Conservation (phyloP, 106 monocot genomes). For the Dioscorea zingiberensis region DNA sequence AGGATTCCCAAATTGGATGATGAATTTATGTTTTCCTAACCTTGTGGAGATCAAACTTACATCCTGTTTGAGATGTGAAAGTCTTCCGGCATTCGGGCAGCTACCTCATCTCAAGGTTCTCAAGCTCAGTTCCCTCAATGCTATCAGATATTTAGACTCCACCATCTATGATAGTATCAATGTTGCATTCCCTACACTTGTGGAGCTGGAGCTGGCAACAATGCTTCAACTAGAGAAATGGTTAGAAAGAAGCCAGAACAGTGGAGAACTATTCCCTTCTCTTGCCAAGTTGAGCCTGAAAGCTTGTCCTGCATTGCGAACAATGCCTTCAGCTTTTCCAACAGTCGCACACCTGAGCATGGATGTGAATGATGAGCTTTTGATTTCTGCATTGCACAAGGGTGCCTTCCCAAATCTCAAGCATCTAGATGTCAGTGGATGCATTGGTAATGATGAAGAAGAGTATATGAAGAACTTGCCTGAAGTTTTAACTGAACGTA, state of each 20-base stretch:
- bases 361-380: constrained; percentile 11
- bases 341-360: background rate
- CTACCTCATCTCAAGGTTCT: constrained; percentile 8
- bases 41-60: constrained; percentile 10
- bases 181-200: constrained; percentile 8
- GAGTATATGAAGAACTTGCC: constrained; percentile 4
- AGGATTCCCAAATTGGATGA: constrained; percentile 23
- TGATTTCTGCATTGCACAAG: constrained; percentile 6
- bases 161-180: constrained; percentile 13
- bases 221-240: constrained; percentile 16
- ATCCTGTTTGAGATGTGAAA: background rate
- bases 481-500: constrained; percentile 4
- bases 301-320: constrained; percentile 16
- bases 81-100: constrained; percentile 12
- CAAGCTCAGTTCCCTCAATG: no score
- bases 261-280: constrained; percentile 4
- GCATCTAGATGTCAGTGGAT: background rate
- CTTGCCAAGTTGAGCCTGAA: constrained; percentile 2
- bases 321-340: constrained; percentile 17
- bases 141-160: background rate
- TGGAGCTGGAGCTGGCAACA: constrained; percentile 5
- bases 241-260: background rate
- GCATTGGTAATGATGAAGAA: no score
- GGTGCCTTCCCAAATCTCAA: constrained; percentile 12
- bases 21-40: background rate